These are phyloP conservation scores for Ustilago trichophora DNA, from an alignment of 1,284 basidiomycete species.

Conservation along the genomic window DNA sequence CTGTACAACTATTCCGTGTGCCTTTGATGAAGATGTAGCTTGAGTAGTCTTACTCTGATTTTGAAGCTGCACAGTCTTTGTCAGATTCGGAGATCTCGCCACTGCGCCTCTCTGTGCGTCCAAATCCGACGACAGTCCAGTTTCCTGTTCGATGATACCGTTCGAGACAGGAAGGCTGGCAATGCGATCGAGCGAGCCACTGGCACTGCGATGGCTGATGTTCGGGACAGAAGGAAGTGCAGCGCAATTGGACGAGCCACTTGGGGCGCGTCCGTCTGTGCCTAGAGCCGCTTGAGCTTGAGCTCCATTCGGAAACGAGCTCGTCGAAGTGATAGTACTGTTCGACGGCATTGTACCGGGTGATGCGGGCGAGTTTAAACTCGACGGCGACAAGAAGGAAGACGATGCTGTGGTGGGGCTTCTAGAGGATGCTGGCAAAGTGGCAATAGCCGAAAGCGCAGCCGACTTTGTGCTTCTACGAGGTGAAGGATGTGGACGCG, in stretches of 20 bases:
- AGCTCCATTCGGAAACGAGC: not conserved
- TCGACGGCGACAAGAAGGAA: not conserved
- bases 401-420: not conserved
- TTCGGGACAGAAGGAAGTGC: too few species aligned
- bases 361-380: not conserved
- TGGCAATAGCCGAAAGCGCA: constrained; percentile 3
- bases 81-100: not conserved
- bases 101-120: not conserved
- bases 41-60: too few species aligned
- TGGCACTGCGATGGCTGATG: not conserved
- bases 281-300: not conserved
- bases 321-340: not conserved
- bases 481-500: constrained; percentile 4
- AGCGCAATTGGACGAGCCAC: too few species aligned
- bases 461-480: not conserved
- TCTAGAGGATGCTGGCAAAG: not conserved
- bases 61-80: too few species aligned
- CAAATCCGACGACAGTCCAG: not conserved
- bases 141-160: not conserved
- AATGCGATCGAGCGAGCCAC: constrained; percentile 15
- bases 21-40: not conserved
- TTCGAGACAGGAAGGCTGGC: constrained; percentile 7
- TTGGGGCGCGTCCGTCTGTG: too few species aligned
- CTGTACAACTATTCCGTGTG: not conserved
- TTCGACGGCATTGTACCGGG: not conserved